phyloP scores from a whole-genome alignment of 2,329 filamentous ascomycete species.

The Didymella pomorum region DNA sequence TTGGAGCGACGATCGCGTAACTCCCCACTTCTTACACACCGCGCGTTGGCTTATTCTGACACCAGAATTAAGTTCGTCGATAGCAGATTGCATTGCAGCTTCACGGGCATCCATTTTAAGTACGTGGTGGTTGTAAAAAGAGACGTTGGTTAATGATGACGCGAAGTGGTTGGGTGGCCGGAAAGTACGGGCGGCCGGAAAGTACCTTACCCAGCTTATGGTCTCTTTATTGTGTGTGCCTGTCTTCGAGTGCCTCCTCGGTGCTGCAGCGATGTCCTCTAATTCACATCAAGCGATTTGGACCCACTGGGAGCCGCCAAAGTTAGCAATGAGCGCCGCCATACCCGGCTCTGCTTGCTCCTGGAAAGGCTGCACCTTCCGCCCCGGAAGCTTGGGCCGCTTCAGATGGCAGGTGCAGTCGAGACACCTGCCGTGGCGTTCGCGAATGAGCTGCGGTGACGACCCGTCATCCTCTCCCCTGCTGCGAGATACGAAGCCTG shows the following conservation, averaged over 20 bases:
- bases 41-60: too few species aligned
- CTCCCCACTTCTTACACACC: too few species aligned
- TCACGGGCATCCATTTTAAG: too few species aligned
- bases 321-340: neutral
- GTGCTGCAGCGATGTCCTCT: neutral
- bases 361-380: constrained; percentile 12
- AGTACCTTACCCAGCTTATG: too few species aligned
- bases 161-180: too few species aligned
- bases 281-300: neutral
- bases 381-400: neutral
- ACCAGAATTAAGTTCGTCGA: too few species aligned
- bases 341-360: constrained; percentile 13
- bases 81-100: too few species aligned
- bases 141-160: too few species aligned
- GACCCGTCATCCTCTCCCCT: constrained; percentile 10
- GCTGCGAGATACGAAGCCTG: constrained; percentile 13
- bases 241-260: neutral
- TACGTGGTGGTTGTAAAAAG: too few species aligned
- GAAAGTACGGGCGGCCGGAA: too few species aligned
- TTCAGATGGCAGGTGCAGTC: constrained; percentile 11
- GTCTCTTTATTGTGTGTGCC: neutral
- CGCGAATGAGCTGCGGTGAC: constrained; percentile 15
- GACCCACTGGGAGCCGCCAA: neutral
- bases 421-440: constrained; percentile 13
- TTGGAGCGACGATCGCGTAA: too few species aligned